A percentile compares a stretch with the other conserved stretches of the same genome.
phyloP scores from a whole-genome alignment of 2,329 filamentous ascomycete species.

The Alternaria gansuensis region DNA sequence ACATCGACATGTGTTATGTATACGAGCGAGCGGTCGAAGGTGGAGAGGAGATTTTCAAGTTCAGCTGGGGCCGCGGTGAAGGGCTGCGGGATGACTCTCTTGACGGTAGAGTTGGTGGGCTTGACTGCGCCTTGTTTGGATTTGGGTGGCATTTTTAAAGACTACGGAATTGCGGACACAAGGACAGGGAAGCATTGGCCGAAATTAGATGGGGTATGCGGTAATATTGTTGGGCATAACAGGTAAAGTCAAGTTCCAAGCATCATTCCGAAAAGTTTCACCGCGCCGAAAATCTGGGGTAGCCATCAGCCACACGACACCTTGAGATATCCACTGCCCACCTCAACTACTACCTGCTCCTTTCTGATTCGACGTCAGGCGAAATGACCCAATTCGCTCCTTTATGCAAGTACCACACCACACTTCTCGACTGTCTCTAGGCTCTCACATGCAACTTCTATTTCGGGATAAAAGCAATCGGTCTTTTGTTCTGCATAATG shows the following conservation, averaged over 20 bases:
- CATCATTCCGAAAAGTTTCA: slow-evolving; percentile 20
- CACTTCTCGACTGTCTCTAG: neutral
- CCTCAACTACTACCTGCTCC: neutral
- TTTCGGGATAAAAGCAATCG: slow-evolving; percentile 8
- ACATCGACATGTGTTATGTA: slow-evolving; percentile 87
- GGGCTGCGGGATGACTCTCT: slow-evolving; percentile 52
- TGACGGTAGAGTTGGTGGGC: slow-evolving; percentile 10
- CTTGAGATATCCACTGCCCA: neutral
- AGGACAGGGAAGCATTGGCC: slow-evolving; percentile 12
- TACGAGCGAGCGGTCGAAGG: slow-evolving; percentile 73
- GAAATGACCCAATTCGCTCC: neutral
- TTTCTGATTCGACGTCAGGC: neutral
- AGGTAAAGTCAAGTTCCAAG: slow-evolving; percentile 6
- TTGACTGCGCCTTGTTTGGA: slow-evolving; percentile 31
- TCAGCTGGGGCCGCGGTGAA: slow-evolving; percentile 72
- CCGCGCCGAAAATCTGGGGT: slow-evolving; percentile 21
- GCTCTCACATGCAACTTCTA: slow-evolving; percentile 9
- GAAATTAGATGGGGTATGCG: neutral
- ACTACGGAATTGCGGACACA: neutral
- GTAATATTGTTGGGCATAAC: slow-evolving; percentile 4
- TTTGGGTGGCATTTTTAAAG: slow-evolving; percentile 33
- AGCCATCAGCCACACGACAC: slow-evolving; percentile 5
- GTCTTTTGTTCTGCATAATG: slow-evolving; percentile 5
- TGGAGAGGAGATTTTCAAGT: slow-evolving; percentile 71
- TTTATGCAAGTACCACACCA: slow-evolving; percentile 4